phyloP scores from a whole-genome alignment of 2,329 filamentous ascomycete species.

The Trichoderma aggressivum region DNA sequence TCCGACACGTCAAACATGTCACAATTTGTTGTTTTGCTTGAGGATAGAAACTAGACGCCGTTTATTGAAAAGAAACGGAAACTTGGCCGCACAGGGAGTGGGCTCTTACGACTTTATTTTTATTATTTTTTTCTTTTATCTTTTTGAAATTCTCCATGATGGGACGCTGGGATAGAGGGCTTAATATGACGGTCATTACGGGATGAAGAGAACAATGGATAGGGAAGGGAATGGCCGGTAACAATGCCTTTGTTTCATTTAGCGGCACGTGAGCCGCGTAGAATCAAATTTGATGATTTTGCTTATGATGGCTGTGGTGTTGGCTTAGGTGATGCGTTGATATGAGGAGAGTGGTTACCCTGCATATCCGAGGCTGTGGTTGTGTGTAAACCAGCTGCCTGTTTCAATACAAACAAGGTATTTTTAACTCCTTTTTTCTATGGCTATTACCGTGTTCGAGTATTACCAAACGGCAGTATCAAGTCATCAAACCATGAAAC shows the following conservation, averaged over 20 bases:
- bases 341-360: neutral
- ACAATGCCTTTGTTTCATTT: neutral
- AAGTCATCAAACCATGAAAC: too few species aligned
- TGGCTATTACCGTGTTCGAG: neutral
- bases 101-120: conserved; percentile 2
- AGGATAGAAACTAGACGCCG: conserved; percentile 16
- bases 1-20: neutral
- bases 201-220: neutral
- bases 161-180: conserved; percentile 5
- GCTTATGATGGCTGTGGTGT: neutral
- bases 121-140: too few species aligned
- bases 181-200: conserved; percentile 3
- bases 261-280: neutral
- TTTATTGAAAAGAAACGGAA: neutral
- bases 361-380: neutral
- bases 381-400: neutral
- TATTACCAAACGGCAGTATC: neutral
- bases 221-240: neutral
- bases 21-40: neutral
- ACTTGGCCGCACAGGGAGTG: neutral
- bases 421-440: too few species aligned
- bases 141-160: neutral
- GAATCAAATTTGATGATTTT: neutral
- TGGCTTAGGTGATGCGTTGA: neutral
- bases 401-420: neutral